These are phyloP conservation scores for Pestalotiopsis sp. DNA, from an alignment of 2,329 filamentous ascomycete genomes.

Conservation along the genomic window DNA sequence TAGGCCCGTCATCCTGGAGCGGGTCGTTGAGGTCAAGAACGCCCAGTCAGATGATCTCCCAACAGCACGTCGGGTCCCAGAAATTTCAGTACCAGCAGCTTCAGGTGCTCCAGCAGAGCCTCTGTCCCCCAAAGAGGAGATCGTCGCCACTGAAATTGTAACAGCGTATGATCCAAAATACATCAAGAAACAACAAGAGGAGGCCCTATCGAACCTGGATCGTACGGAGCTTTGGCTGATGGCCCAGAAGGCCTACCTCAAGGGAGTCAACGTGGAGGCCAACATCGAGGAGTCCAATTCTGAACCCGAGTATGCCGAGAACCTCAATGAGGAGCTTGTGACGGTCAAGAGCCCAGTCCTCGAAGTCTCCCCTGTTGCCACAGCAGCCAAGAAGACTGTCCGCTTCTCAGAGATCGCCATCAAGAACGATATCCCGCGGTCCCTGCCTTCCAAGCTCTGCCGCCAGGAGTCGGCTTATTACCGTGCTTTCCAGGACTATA, in stretches of 20 bases:
- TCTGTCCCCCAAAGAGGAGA: conserved; percentile 51
- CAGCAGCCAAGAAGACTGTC: conserved; percentile 62
- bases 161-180: conserved; percentile 77
- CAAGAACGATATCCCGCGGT: conserved; percentile 47
- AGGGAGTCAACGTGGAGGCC: conserved; percentile 62
- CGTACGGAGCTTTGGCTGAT: conserved; percentile 85
- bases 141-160: conserved; percentile 65
- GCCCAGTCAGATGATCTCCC: conserved; percentile 26
- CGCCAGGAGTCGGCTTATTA: conserved; percentile 80
- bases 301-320: conserved; percentile 37
- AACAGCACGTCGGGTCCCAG: conserved; percentile 27
- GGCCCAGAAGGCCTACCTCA: conserved; percentile 78
- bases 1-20: conserved; percentile 49
- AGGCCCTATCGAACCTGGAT: conserved; percentile 74
- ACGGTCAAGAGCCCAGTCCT: conserved; percentile 26
- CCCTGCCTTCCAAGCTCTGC: conserved; percentile 52
- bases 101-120: conserved; percentile 33
- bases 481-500: conserved; percentile 78
- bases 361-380: conserved; percentile 23
- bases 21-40: conserved; percentile 36
- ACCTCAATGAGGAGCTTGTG: conserved; percentile 31
- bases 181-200: conserved; percentile 69
- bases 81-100: conserved; percentile 28
- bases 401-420: conserved; percentile 65
- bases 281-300: conserved; percentile 35